Conservation (phyloP, 106 monocot species). For the Gastrodia elata region DNA sequence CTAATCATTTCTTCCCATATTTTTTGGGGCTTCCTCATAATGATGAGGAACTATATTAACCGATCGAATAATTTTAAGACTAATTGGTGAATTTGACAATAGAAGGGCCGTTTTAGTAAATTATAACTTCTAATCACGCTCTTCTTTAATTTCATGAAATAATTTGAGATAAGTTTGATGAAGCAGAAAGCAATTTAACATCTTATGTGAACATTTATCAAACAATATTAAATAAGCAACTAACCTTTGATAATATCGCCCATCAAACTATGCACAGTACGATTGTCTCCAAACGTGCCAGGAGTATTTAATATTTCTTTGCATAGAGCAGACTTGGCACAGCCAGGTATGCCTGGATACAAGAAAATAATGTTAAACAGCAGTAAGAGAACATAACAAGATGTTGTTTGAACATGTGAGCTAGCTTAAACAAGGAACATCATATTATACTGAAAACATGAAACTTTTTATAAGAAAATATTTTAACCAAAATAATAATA, state of each 20-base stretch:
- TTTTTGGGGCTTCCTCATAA: too few relatives aligned
- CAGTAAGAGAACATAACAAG: not conserved
- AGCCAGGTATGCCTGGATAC: slow-evolving; percentile 86
- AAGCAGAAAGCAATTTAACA: not conserved
- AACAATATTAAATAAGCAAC: not conserved
- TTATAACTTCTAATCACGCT: not conserved
- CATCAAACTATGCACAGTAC: slow-evolving; percentile 89
- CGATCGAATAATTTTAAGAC: too few relatives aligned
- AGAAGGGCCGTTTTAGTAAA: too few relatives aligned
- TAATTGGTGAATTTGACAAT: too few relatives aligned
- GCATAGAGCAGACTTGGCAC: slow-evolving; percentile 98
- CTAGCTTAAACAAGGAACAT: not conserved
- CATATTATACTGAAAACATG: slow-evolving; percentile 3
- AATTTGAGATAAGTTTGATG: not conserved
- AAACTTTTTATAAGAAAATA: not conserved
- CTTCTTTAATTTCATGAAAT: not conserved
- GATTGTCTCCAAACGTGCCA: slow-evolving; percentile 62
- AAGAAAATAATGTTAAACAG: not conserved
- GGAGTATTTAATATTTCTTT: slow-evolving; percentile 73
- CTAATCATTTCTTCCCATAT: too few relatives aligned
- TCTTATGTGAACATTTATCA: not conserved
- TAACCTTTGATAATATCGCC: slow-evolving; percentile 98
- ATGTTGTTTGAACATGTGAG: not conserved
- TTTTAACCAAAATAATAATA: not conserved
- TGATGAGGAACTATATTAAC: too few relatives aligned